Conservation (phyloP, 441 rosid genomes). For the Populus hybrid region DNA sequence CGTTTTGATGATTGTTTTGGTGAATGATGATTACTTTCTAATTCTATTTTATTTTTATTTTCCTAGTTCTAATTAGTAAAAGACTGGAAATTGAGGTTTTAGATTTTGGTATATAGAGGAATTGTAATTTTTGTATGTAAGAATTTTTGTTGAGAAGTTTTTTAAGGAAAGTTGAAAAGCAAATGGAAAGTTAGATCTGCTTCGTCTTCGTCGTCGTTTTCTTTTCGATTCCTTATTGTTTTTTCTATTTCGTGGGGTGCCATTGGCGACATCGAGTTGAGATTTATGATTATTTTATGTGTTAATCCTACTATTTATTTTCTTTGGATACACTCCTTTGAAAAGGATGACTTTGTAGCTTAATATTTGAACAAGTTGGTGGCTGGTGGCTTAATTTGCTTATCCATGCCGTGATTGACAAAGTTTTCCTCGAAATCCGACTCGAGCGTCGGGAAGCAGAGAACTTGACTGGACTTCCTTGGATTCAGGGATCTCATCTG, state of each 20-base stretch:
- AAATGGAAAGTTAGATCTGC: conserved; percentile 13
- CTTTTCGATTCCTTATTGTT: background rate
- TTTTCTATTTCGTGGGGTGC: background rate
- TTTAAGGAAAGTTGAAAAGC: conserved; percentile 4
- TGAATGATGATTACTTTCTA: background rate
- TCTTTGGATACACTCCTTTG: background rate
- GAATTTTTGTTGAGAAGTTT: conserved; percentile 16
- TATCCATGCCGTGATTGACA: background rate
- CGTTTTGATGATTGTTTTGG: conserved; percentile 40
- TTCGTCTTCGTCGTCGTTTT: background rate
- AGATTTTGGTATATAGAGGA: conserved; percentile 27
- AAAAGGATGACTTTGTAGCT: background rate
- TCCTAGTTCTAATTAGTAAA: background rate
- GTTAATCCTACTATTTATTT: background rate
- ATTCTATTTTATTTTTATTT: background rate
- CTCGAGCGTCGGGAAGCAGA: background rate
- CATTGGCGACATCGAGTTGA: background rate
- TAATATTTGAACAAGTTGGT: background rate
- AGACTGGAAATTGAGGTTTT: conserved; percentile 7
- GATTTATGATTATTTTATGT: background rate
- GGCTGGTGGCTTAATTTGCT: background rate
- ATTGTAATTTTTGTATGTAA: conserved; percentile 36
- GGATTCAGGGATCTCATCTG: background rate
- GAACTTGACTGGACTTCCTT: background rate
- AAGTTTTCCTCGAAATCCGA: background rate